A percentile compares a stretch with the other conserved stretches of the same genome.
Evolutionary conservation across 192 early-diverging fungal species (phyloP).

Genomic region (Endogone sp.): DNA sequence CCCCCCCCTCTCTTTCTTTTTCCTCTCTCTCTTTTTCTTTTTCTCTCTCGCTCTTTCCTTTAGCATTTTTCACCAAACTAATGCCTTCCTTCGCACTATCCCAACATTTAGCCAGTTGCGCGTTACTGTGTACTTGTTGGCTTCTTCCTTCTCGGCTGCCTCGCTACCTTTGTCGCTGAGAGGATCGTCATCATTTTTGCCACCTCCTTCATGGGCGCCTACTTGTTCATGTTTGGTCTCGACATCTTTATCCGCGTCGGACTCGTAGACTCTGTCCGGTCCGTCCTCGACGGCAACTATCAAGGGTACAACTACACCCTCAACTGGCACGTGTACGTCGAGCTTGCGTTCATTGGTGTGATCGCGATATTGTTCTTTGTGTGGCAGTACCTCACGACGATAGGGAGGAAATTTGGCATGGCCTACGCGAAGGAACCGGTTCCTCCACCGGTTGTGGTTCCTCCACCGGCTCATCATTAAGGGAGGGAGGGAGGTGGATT

Average conservation of each 20-base stretch:
- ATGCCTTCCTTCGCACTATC: neutral
- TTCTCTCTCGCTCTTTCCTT: too few relatives aligned
- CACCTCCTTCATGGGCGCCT: slow-evolving; percentile 46
- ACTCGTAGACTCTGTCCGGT: slow-evolving; percentile 28
- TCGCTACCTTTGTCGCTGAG: slow-evolving; percentile 61
- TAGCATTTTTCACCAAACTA: neutral
- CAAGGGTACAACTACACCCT: neutral
- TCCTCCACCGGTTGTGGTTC: neutral
- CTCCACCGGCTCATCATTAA: neutral
- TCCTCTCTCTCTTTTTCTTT: too few relatives aligned
- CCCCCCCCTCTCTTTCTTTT: too few relatives aligned
- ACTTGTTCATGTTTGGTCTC: slow-evolving; percentile 46
- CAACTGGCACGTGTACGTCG: neutral
- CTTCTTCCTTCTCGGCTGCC: slow-evolving; percentile 55
- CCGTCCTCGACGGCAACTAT: slow-evolving; percentile 22
- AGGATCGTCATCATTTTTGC: slow-evolving; percentile 38
- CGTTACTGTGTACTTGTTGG: slow-evolving; percentile 39
- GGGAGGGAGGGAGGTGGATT: too few relatives aligned
- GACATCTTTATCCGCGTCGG: slow-evolving; percentile 54
- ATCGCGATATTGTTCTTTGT: neutral
- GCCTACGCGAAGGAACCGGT: too few relatives aligned
- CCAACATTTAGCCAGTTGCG: neutral
- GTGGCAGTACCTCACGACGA: neutral
- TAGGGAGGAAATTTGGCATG: neutral
- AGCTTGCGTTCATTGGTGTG: neutral